Evolutionary conservation across 169 alveolate genomes (phyloP).

Genomic region (Plasmodium vinckei): DNA sequence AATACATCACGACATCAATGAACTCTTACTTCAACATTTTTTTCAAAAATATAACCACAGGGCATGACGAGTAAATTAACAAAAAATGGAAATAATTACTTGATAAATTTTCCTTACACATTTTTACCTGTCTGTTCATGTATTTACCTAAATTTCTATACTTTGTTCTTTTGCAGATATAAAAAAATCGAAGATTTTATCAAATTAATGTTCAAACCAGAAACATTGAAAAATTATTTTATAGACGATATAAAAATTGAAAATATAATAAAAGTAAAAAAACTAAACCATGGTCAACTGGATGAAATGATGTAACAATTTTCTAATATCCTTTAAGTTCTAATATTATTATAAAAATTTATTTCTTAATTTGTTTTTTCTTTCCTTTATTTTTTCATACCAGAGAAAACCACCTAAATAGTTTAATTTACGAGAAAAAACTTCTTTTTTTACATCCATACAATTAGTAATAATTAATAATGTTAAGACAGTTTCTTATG

Average conservation of each 20-base stretch:
- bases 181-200: conserved; percentile 27
- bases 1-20: conserved; percentile 35
- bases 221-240: conserved; percentile 42
- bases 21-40: conserved; percentile 54
- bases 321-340: neutral
- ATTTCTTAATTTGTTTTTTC: neutral
- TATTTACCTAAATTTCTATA: neutral
- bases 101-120: no score
- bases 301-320: conserved; percentile 38
- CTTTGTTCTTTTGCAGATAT: conserved; percentile 9
- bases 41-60: conserved; percentile 25
- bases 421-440: conserved; percentile 49
- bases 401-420: conserved; percentile 50
- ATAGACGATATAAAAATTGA: conserved; percentile 66
- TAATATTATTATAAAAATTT: neutral
- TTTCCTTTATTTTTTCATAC: neutral
- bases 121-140: neutral
- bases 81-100: neutral
- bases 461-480: conserved; percentile 36
- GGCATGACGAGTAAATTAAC: conserved; percentile 24
- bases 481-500: neutral
- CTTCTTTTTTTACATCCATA: conserved; percentile 59
- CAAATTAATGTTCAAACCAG: conserved; percentile 21
- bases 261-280: conserved; percentile 61
- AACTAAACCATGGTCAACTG: conserved; percentile 41